Percentiles rank a stretch among this genome's conserved stretches.
Evolutionary conservation across 2,329 filamentous ascomycete genomes (phyloP).

Genomic region (Botryotinia globosa): DNA sequence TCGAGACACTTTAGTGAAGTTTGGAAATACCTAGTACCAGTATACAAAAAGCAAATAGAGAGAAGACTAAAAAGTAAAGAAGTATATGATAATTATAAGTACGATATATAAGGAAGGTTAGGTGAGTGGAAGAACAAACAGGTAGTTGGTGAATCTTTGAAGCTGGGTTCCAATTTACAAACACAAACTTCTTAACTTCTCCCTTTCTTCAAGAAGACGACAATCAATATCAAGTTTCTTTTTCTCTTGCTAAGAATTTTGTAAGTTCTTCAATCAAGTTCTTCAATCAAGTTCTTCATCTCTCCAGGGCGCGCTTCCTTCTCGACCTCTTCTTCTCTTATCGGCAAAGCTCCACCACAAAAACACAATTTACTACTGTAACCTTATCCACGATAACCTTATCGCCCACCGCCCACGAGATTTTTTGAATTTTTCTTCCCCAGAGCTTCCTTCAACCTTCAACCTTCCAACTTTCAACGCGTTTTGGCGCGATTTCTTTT

Average conservation of each 20-base stretch:
- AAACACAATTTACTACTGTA: background rate
- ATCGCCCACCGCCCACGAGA: background rate
- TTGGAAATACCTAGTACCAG: too few species aligned
- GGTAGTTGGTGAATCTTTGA: too few species aligned
- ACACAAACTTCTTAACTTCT: background rate
- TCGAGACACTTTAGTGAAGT: background rate
- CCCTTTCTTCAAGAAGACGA: background rate
- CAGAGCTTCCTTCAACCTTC: too few species aligned
- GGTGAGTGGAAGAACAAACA: background rate
- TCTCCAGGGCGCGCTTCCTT: background rate
- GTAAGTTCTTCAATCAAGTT: background rate
- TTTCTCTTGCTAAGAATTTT: background rate
- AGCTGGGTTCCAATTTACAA: too few species aligned
- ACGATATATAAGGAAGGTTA: too few species aligned
- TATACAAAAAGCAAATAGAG: background rate
- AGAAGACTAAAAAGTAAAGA: background rate
- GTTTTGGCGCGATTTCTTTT: constrained; percentile 13
- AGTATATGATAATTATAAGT: too few species aligned
- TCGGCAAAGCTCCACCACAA: background rate
- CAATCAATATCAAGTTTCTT: background rate
- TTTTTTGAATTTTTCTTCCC: background rate
- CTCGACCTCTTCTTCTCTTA: background rate
- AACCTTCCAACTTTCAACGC: constrained; percentile 2
- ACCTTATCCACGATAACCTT: background rate
- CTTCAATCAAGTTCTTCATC: background rate